Conservation (phyloP, 2,329 filamentous ascomycete genomes). For the Pseudogymnoascus sp. region DNA sequence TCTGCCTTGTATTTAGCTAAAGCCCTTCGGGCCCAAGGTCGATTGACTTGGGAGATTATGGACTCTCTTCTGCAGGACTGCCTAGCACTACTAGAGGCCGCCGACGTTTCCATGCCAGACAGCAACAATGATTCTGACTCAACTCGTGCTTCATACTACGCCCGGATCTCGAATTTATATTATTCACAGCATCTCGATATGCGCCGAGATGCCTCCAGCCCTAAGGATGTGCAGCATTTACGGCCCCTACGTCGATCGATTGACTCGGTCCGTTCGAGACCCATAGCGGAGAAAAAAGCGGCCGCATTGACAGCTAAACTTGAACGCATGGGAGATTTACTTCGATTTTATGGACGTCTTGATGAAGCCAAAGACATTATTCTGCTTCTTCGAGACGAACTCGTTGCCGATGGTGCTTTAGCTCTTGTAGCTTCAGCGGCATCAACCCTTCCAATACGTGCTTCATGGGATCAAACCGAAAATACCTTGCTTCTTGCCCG, state of each 20-base stretch:
- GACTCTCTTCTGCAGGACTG: conserved; percentile 52
- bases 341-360: conserved; percentile 41
- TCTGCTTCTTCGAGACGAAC: conserved; percentile 50
- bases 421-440: conserved; percentile 43
- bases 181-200: conserved; percentile 52
- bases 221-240: conserved; percentile 38
- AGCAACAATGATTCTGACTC: conserved; percentile 19
- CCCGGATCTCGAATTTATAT: conserved; percentile 65
- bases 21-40: conserved; percentile 38
- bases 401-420: conserved; percentile 51
- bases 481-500: conserved; percentile 47
- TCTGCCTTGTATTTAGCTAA: conserved; percentile 50
- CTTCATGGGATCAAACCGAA: conserved; percentile 45
- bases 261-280: conserved; percentile 48
- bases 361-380: conserved; percentile 52
- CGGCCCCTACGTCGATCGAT: conserved; percentile 55
- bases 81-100: conserved; percentile 42
- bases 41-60: conserved; percentile 44
- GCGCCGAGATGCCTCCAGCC: conserved; percentile 35
- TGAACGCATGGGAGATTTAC: conserved; percentile 56
- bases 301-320: conserved; percentile 56
- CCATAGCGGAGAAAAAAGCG: conserved; percentile 46
- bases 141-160: conserved; percentile 39
- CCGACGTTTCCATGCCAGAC: conserved; percentile 28
- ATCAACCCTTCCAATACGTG: conserved; percentile 38